Evolutionary conservation across 805 yeast genomes (phyloP).

Genomic region (Ogataea zsoltii): DNA sequence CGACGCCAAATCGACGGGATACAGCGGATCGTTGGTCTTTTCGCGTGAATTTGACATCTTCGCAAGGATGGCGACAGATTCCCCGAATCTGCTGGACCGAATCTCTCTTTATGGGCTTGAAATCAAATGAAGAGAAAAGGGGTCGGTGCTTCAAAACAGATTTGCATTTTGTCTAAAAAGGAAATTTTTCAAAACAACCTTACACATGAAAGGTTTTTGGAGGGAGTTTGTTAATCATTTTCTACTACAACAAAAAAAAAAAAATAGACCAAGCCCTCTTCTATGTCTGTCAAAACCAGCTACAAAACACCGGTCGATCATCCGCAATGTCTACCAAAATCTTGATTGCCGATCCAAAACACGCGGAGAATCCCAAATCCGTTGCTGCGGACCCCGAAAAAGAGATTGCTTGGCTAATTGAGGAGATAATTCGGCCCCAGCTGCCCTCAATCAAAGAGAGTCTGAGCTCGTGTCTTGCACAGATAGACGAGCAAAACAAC

Average conservation of each 20-base stretch:
- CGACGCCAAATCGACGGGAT: conserved; percentile 20
- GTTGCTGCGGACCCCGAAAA: conserved; percentile 15
- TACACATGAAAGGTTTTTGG: too few species aligned
- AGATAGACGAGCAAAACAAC: conserved; percentile 38
- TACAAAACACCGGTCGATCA: conserved; percentile 4
- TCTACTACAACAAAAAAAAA: too few species aligned
- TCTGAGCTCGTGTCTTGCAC: conserved; percentile 40
- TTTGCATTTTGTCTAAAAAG: conserved; percentile 1
- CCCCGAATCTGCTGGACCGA: too few species aligned
- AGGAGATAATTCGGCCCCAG: conserved; percentile 47
- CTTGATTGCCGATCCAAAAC: conserved; percentile 9
- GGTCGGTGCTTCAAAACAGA: not conserved
- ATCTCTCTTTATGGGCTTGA: not conserved
- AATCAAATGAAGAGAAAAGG: not conserved
- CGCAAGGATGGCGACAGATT: not conserved
- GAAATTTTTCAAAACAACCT: not conserved
- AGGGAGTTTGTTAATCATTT: too few species aligned
- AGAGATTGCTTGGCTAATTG: conserved; percentile 49
- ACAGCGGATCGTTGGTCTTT: not conserved
- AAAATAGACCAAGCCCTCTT: too few species aligned
- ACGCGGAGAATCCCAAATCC: conserved; percentile 1
- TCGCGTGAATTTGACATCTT: not conserved
- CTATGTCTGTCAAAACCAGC: too few species aligned
- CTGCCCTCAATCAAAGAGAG: conserved; percentile 48
- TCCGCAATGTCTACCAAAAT: conserved; percentile 30